Evolutionary conservation across 495 filamentous ascomycete genomes (phyloP).

Genomic region (Penicillium ochrochloron): DNA sequence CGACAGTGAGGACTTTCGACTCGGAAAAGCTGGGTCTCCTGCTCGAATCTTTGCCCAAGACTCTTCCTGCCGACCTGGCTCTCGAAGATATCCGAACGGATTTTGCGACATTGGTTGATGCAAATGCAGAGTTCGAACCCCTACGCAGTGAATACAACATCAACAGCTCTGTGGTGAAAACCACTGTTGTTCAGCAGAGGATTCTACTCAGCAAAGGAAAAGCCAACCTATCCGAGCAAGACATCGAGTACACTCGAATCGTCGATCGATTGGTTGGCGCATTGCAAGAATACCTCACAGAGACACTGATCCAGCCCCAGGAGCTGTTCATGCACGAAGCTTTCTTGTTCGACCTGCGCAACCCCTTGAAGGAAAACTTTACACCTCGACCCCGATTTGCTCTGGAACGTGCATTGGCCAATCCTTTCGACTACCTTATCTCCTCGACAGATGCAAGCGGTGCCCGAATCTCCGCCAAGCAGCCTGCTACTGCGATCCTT

Average conservation of each 20-base stretch:
- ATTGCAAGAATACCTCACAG: constrained; percentile 58
- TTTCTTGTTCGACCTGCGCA: constrained; percentile 81
- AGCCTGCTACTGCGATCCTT: constrained; percentile 79
- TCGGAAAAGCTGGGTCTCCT: constrained; percentile 42
- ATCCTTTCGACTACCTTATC: constrained; percentile 84
- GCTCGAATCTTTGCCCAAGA: constrained; percentile 27
- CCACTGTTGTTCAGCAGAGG: constrained; percentile 85
- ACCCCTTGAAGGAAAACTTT: constrained; percentile 81
- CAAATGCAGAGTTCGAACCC: constrained; percentile 46
- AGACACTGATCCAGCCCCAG: constrained; percentile 59
- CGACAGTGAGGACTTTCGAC: constrained; percentile 53
- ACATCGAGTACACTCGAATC: constrained; percentile 75
- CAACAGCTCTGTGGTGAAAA: constrained; percentile 71
- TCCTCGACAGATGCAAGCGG: constrained; percentile 54
- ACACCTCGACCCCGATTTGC: constrained; percentile 76
- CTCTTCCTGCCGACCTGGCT: constrained; percentile 20
- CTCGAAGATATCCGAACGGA: constrained; percentile 33
- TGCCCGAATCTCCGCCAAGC: constrained; percentile 57
- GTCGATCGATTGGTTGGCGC: constrained; percentile 65
- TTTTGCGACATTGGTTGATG: constrained; percentile 41
- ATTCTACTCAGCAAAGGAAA: constrained; percentile 84
- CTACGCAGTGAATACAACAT: constrained; percentile 78
- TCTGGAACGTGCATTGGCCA: constrained; percentile 78
- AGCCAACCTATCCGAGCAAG: constrained; percentile 71
- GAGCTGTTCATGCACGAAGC: constrained; percentile 76